Evolutionary conservation across 805 yeast genomes (phyloP).

Genomic region (Wickerhamomyces sydowiorum): DNA sequence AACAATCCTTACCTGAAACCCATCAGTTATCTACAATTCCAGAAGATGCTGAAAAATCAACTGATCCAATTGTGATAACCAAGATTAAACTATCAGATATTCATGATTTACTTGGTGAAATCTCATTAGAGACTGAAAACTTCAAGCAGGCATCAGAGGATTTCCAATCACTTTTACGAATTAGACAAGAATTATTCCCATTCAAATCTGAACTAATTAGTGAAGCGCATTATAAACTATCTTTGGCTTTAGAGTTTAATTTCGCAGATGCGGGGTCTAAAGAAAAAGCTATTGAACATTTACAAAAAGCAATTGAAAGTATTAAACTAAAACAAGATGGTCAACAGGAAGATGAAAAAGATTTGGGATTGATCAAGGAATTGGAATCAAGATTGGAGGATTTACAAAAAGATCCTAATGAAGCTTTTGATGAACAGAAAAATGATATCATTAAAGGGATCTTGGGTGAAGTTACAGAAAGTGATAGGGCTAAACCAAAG

Average conservation of each 20-base stretch:
- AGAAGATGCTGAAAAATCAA: constrained; percentile 15
- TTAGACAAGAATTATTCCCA: constrained; percentile 46
- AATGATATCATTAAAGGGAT: constrained; percentile 50
- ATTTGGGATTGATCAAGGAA: constrained; percentile 47
- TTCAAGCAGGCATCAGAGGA: constrained; percentile 74
- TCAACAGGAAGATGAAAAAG: constrained; percentile 29
- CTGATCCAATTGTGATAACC: constrained; percentile 29
- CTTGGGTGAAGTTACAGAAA: constrained; percentile 38
- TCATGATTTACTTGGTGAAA: constrained; percentile 80
- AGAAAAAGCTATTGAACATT: constrained; percentile 46
- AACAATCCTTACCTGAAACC: constrained; percentile 24
- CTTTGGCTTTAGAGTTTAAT: constrained; percentile 71
- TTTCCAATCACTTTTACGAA: constrained; percentile 49
- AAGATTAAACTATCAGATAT: constrained; percentile 62
- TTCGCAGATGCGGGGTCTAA: constrained; percentile 45
- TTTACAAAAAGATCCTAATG: constrained; percentile 44
- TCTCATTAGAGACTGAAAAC: constrained; percentile 84
- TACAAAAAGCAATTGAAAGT: constrained; percentile 46
- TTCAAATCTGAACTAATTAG: constrained; percentile 53
- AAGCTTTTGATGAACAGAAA: constrained; percentile 43
- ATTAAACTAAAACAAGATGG: constrained; percentile 35
- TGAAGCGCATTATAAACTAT: constrained; percentile 76
- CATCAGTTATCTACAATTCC: constrained; percentile 16
- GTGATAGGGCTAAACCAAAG: constrained; percentile 19
- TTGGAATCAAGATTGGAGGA: constrained; percentile 52